phyloP scores from a whole-genome alignment of 495 filamentous ascomycete species.

The Penicillium argentinense region DNA sequence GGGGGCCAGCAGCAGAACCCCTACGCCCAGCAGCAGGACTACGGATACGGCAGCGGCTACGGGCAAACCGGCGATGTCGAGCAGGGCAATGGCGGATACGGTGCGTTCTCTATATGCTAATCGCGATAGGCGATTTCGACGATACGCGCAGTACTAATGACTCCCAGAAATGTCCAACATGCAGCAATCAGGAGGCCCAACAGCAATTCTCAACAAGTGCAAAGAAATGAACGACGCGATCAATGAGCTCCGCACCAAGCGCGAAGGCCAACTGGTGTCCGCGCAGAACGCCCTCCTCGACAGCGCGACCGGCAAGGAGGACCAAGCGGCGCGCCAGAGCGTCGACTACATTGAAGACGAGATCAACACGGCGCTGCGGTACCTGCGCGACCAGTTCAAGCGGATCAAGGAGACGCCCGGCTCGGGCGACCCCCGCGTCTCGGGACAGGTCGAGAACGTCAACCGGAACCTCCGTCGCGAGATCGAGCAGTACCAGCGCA shows the following conservation, averaged over 20 bases:
- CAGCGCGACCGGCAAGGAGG: conserved; percentile 46
- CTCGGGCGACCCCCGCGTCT: conserved; percentile 64
- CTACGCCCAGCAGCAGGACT: conserved; percentile 37
- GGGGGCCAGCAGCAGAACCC: conserved; percentile 48
- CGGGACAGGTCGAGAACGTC: conserved; percentile 73
- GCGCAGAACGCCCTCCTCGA: conserved; percentile 46
- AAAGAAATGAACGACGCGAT: conserved; percentile 73
- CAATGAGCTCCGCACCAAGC: conserved; percentile 37
- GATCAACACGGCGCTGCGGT: conserved; percentile 78
- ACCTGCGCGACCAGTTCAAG: conserved; percentile 71
- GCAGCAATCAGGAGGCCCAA: conserved; percentile 59
- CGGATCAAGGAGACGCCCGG: conserved; percentile 77
- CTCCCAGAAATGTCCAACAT: conserved; percentile 63
- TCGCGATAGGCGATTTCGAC: no score
- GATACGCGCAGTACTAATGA: conserved; percentile 9
- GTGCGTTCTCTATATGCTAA: no score
- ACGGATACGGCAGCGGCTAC: conserved; percentile 45
- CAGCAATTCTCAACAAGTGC: conserved; percentile 80
- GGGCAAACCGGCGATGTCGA: conserved; percentile 42
- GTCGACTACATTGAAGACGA: conserved; percentile 70
- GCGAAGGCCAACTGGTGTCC: conserved; percentile 35
- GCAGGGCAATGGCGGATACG: conserved; percentile 42
- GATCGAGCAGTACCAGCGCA: conserved; percentile 74
- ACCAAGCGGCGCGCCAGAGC: conserved; percentile 40
- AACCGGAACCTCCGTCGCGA: conserved; percentile 76